phyloP scores from a whole-genome alignment of 805 yeast genomes.

The Candida xyloterini region DNA sequence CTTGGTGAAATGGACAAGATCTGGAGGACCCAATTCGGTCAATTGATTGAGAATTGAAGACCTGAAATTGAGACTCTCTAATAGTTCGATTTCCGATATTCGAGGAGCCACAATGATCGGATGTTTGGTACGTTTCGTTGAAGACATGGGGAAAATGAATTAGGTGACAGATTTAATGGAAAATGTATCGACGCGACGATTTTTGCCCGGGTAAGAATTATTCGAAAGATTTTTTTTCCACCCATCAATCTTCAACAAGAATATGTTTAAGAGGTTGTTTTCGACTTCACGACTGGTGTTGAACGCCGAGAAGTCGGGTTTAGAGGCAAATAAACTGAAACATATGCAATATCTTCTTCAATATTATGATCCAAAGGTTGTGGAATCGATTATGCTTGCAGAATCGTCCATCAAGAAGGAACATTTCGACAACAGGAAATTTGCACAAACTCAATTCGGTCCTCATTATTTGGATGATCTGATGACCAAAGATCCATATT shows the following conservation, averaged over 20 bases:
- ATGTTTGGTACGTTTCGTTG: constrained; percentile 6
- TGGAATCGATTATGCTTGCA: constrained; percentile 78
- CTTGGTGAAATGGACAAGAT: constrained; percentile 54
- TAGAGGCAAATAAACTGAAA: constrained; percentile 27
- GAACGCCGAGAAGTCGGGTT: constrained; percentile 4
- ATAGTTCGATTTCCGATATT: constrained; percentile 46
- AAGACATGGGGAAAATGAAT: background rate
- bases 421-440: constrained; percentile 46
- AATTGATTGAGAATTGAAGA: constrained; percentile 41
- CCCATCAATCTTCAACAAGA: background rate
- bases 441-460: constrained; percentile 52
- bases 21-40: constrained; percentile 71
- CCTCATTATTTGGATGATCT: constrained; percentile 74
- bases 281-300: constrained; percentile 10
- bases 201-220: constrained; percentile 7
- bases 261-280: constrained; percentile 12
- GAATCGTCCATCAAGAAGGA: constrained; percentile 72
- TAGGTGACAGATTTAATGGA: background rate
- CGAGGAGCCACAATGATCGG: constrained; percentile 29
- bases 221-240: constrained; percentile 1
- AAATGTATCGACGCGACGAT: constrained; percentile 12
- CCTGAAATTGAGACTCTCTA: constrained; percentile 53
- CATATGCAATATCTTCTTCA: constrained; percentile 61
- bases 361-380: constrained; percentile 77
- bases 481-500: constrained; percentile 65